Evolutionary conservation across 768 basidiomycete genomes (phyloP), one percentile per base, ranked within the genome.

Genomic region (Leucosporidium yakuticum): DNA sequence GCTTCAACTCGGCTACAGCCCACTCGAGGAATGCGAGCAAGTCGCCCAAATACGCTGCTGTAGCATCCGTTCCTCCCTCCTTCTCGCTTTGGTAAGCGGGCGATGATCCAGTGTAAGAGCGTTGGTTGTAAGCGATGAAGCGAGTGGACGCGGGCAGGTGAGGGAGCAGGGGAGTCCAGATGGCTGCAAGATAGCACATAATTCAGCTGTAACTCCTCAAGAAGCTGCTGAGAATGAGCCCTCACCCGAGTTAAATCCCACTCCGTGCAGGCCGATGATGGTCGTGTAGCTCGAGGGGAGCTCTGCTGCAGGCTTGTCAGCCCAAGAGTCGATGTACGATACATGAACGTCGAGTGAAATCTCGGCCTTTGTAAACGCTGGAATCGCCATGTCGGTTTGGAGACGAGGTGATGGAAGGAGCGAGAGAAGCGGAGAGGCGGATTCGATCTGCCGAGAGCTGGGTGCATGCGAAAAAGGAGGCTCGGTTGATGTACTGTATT

Each of bases 201-300:
- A 4, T 6, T 20, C 21, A 55, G 55, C 29, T 11, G 36, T 21
- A 32, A 25, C 23, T 2, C 8, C 29, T 50, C 49, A 34, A 19
- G 21, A n/a, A 29, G 50, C 8, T 27, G n/a, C 44, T 31, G 12
- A 31, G n/a, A 19, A 27, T 4, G 7, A 0, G 29, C 2, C 39
- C 68, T 25, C 55, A 69, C 71, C 60, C 15, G 59, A 59, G 57
- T 73, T 66, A 63, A 73, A 73, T 2, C 68, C 65, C 34, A 69
- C 68, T 21, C 71, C 71, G 36, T 73, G 71, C 0, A 73, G n/a
- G 7, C 59, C 65, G 25, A 73, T 44, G 14, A 69, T 21, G 29
- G 71, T 73, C 32, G 65, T 67, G 55, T 64, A 67, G 3, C 1
- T 17, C 1, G 23, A 2, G 2, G 65, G 65, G 17, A 57, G 55